phyloP scores from a whole-genome alignment of 2,329 filamentous ascomycete species.

The Bipolaris gigantea region DNA sequence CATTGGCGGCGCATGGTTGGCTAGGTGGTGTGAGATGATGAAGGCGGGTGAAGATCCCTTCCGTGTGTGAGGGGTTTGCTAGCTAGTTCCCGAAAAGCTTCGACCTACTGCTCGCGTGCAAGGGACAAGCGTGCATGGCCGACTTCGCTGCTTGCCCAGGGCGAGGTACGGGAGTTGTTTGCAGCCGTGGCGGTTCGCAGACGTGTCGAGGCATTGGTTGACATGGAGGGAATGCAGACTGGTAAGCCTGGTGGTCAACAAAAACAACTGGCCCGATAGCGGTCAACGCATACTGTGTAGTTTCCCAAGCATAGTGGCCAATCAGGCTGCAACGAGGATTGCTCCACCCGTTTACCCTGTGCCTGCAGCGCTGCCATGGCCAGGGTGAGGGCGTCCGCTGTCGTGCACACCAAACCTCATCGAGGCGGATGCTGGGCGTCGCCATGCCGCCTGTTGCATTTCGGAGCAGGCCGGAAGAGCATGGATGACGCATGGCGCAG shows the following conservation, averaged over 20 bases:
- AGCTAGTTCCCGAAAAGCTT: slow-evolving; percentile 4
- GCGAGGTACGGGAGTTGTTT: not conserved
- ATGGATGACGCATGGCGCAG: slow-evolving; percentile 16
- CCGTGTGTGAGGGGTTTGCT: slow-evolving; percentile 11
- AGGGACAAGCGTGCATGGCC: not conserved
- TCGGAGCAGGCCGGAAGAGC: slow-evolving; percentile 26
- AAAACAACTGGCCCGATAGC: slow-evolving; percentile 3
- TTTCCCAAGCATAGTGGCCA: not conserved
- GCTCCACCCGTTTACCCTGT: slow-evolving; percentile 9
- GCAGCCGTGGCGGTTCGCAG: not conserved
- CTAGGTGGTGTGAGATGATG: slow-evolving; percentile 3
- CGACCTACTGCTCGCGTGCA: not conserved
- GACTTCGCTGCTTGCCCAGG: slow-evolving; percentile 1
- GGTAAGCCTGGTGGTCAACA: not conserved
- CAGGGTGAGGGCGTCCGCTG: slow-evolving; percentile 9
- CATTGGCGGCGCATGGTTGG: slow-evolving; percentile 14
- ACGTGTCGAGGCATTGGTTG: not conserved
- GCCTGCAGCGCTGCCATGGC: slow-evolving; percentile 14
- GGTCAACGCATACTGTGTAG: slow-evolving; percentile 5
- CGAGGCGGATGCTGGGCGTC: slow-evolving; percentile 9
- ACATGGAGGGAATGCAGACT: not conserved
- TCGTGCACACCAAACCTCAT: slow-evolving; percentile 9
- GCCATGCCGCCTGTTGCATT: slow-evolving; percentile 10
- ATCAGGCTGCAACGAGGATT: not conserved
- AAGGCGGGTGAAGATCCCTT: slow-evolving; percentile 14